phyloP scores from a whole-genome alignment of 2,329 filamentous ascomycete species.

The Penicillium sp. region DNA sequence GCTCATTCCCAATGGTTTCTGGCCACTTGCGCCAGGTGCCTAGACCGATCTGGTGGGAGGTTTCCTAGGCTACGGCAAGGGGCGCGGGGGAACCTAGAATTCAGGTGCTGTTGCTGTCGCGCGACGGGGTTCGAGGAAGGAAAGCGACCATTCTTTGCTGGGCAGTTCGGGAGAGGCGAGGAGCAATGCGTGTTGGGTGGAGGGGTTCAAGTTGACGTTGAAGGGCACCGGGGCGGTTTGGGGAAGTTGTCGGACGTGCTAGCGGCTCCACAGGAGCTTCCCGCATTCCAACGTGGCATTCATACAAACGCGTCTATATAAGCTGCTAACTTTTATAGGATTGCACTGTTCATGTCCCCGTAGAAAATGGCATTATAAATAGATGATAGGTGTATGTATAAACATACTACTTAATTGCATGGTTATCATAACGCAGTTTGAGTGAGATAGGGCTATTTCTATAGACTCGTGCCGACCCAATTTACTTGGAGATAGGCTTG shows the following conservation, averaged over 20 bases:
- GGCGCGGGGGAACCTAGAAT: conserved; percentile 16
- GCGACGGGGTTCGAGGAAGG: conserved; percentile 15
- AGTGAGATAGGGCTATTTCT: background rate
- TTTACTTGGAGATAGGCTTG: conserved; percentile 59
- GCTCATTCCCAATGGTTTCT: conserved; percentile 36
- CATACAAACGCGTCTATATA: background rate
- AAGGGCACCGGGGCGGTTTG: conserved; percentile 15
- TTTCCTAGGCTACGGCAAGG: conserved; percentile 21
- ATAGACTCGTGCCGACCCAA: background rate
- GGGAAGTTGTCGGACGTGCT: conserved; percentile 16
- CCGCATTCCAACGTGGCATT: conserved; percentile 21
- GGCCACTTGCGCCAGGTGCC: conserved; percentile 9
- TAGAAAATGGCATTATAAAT: background rate
- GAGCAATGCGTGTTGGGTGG: conserved; percentile 12
- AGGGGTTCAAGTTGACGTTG: conserved; percentile 4
- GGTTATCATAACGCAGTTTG: background rate
- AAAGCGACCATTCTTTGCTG: conserved; percentile 32
- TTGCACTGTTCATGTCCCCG: background rate
- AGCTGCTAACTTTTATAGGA: background rate
- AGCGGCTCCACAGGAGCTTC: conserved; percentile 30
- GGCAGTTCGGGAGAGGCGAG: background rate
- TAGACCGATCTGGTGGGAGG: conserved; percentile 7
- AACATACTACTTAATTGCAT: too few relatives aligned
- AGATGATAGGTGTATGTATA: too few relatives aligned
- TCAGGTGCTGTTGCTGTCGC: conserved; percentile 24